Conservation (phyloP, 2,329 filamentous ascomycete species). For the Diaporthe caulivora region DNA sequence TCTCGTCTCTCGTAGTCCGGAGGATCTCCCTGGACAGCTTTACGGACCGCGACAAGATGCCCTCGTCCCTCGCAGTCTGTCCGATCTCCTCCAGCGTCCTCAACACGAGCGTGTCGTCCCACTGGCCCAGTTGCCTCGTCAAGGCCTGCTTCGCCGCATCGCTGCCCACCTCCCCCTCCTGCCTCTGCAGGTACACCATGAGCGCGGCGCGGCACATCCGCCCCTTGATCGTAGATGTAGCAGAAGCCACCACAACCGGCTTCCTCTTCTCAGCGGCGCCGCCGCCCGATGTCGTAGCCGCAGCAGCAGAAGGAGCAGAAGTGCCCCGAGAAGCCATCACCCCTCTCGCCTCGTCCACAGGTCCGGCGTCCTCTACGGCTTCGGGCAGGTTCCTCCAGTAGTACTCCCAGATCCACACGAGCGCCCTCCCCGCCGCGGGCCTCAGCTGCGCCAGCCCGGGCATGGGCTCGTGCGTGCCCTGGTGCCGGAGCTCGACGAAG, state of each 20-base stretch:
- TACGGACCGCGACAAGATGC: conserved; percentile 46
- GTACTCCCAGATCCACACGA: conserved; percentile 89
- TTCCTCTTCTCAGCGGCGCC: conserved; percentile 23
- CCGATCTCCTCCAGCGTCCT: conserved; percentile 47
- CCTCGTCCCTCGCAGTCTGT: conserved; percentile 45
- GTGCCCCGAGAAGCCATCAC: conserved; percentile 8
- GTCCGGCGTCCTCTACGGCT: conserved; percentile 8
- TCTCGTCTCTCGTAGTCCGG: conserved; percentile 44
- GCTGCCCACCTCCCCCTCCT: conserved; percentile 42
- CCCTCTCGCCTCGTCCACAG: background rate
- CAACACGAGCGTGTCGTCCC: conserved; percentile 46
- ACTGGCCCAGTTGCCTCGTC: conserved; percentile 45
- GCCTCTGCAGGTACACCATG: conserved; percentile 53
- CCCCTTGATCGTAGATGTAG: conserved; percentile 21
- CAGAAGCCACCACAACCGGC: background rate
- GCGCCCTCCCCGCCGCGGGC: conserved; percentile 74
- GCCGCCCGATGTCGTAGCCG: conserved; percentile 23
- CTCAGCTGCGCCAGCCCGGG: conserved; percentile 81
- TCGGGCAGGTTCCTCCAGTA: conserved; percentile 77
- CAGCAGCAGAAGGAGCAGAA: background rate
- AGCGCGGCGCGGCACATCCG: conserved; percentile 51
- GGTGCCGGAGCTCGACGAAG: conserved; percentile 90
- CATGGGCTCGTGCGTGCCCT: conserved; percentile 90
- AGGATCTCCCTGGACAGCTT: conserved; percentile 44
- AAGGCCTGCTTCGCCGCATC: conserved; percentile 40